A percentile compares a stretch with the other conserved stretches of the same genome.
phyloP scores from a whole-genome alignment of 2,329 filamentous ascomycete genomes.

The Ilyonectria destructans region DNA sequence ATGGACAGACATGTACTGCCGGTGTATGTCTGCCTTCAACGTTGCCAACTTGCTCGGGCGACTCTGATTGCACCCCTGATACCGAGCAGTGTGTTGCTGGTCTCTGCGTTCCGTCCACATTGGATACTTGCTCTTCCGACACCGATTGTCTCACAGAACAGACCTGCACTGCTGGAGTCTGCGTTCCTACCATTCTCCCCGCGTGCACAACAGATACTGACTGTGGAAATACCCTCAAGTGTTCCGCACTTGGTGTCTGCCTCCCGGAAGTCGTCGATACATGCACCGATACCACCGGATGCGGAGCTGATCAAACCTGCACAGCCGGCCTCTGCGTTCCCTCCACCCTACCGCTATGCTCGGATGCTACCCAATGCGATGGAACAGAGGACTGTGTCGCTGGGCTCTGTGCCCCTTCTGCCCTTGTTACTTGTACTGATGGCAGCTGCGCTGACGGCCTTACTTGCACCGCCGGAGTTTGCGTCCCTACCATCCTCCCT shows the following conservation, averaged over 20 bases:
- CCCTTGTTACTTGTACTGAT: neutral
- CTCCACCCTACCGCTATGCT: neutral
- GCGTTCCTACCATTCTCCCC: slow-evolving; percentile 5
- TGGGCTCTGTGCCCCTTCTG: neutral
- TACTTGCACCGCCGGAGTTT: neutral
- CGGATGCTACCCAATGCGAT: neutral
- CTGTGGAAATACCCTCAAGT: neutral
- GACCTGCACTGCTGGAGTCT: slow-evolving; percentile 17
- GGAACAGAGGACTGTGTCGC: neutral
- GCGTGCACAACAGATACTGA: neutral
- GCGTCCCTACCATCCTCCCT: neutral
- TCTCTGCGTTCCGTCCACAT: slow-evolving; percentile 7
- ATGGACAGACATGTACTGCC: neutral
- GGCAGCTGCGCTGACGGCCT: neutral
- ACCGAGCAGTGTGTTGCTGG: neutral
- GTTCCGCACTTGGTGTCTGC: slow-evolving; percentile 3
- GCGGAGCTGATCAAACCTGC: neutral
- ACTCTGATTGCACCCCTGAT: neutral
- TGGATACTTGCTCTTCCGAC: slow-evolving; percentile 9
- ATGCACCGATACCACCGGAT: neutral
- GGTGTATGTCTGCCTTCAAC: slow-evolving; percentile 14
- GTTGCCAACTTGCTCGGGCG: neutral
- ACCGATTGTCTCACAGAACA: neutral
- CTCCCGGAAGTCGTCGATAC: neutral
- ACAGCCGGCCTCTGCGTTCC: slow-evolving; percentile 15